Evolutionary conservation across 805 yeast species (phyloP), one percentile per base, ranked within the genome.

Genomic region (Wickerhamomyces mucosus): DNA sequence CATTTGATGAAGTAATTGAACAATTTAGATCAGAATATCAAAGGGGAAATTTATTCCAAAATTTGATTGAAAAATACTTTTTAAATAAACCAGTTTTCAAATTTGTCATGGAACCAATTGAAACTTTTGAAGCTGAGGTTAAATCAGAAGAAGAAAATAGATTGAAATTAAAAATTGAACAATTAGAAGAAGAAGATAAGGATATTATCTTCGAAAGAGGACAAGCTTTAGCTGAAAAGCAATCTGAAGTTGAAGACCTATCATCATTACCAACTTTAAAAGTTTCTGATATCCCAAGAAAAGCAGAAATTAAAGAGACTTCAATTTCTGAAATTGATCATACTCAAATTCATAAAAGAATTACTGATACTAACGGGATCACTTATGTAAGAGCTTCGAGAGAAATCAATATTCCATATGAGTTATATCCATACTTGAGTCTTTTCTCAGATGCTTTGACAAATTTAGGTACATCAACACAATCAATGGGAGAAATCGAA

Each of bases 241-340:
- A 86, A 51, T 64, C 72, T 31, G 69, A 67, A 32, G 59, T 62
- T 9, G 94, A 84, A 44, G 92, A 89, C 51, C 58, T 82, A 2
- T 74, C 84, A 5, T 73, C 79, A 18, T 63, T 92, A 37, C 98
- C 98, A 9, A 73, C 94, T 1, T 65, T 92, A 36, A 61, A 74
- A 15, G 67, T 83, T 11, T 51, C 58, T 4, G 98, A 92, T 54
- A 89, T 92, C 32, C 69, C 82, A 22, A 63, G 71, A 36, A 51
- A 51, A 11, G 77, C 78, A 2, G 69, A 66, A 5, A 32, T 32
- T 9, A 56, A 49, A 31, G 55, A 59, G 7, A 47, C 61, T 4
- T 27, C 45, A 3, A 38, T 41, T 21, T 38, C 65, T 7, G 41
- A 47, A 3, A 41, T 54, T 9, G 50, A 50, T 14, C 41, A 45